These are phyloP conservation scores for Pythium utonaiense DNA, from an alignment of 352 stramenopile species.

Conservation along the genomic window DNA sequence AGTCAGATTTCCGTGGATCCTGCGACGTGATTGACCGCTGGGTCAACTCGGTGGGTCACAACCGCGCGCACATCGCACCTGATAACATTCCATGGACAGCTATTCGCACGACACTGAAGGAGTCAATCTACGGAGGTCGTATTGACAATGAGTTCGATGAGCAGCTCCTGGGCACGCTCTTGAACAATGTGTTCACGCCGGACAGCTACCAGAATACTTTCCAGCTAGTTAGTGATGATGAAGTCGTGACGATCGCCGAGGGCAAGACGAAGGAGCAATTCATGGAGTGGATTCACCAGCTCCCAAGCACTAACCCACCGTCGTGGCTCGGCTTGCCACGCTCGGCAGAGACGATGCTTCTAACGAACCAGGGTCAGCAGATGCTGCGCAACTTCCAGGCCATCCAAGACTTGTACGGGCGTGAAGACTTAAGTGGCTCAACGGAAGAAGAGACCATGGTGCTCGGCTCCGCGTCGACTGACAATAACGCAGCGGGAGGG, in stretches of 20 bases:
- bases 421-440: constrained; percentile 36
- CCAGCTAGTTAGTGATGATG: constrained; percentile 44
- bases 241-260: constrained; percentile 74
- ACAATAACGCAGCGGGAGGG: constrained; percentile 22
- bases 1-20: constrained; percentile 96
- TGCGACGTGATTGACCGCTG: constrained; percentile 98
- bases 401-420: constrained; percentile 82
- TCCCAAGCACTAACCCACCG: constrained; percentile 89
- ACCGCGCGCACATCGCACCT: constrained; percentile 90
- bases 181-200: constrained; percentile 92
- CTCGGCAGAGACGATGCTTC: constrained; percentile 90
- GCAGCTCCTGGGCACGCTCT: constrained; percentile 92
- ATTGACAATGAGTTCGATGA: constrained; percentile 98
- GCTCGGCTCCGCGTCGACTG: constrained; percentile 28
- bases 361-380: constrained; percentile 71
- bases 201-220: constrained; percentile 92
- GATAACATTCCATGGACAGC: constrained; percentile 98
- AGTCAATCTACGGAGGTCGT: constrained; percentile 97
- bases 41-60: constrained; percentile 84
- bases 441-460: constrained; percentile 65
- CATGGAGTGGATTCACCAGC: constrained; percentile 82
- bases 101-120: constrained; percentile 94
- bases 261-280: constrained; percentile 92
- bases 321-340: constrained; percentile 90
- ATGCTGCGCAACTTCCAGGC: constrained; percentile 82